phyloP scores from a whole-genome alignment of 2,329 filamentous ascomycete genomes.

The Aspergillus chevalieri region DNA sequence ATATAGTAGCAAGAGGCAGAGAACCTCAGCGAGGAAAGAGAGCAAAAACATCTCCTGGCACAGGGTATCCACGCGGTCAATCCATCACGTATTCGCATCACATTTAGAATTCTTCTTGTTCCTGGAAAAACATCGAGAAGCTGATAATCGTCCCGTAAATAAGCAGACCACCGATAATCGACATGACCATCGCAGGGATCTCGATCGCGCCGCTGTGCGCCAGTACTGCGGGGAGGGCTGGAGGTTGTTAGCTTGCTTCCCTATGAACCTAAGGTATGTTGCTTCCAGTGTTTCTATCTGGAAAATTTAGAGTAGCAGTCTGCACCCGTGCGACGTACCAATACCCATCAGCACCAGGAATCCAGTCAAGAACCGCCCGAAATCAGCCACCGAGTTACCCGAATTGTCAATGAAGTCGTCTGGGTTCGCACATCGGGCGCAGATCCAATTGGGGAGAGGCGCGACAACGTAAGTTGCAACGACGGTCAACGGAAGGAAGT shows the following conservation, averaged over 20 bases:
- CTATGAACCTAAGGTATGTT: no score
- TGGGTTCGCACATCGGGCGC: constrained; percentile 75
- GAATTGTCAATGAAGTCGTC: constrained; percentile 92
- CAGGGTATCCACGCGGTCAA: neutral
- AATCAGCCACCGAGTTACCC: constrained; percentile 78
- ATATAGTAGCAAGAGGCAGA: neutral
- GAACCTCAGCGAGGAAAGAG: neutral
- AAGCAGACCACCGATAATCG: constrained; percentile 79
- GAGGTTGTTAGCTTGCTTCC: constrained; percentile 8
- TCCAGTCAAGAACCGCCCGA: constrained; percentile 88
- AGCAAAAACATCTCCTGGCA: neutral
- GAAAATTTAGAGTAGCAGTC: no score
- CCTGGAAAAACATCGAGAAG: constrained; percentile 97
- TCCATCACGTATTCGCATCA: neutral
- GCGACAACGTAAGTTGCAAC: constrained; percentile 93
- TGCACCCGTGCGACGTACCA: constrained; percentile 55
- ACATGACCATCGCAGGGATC: constrained; percentile 88
- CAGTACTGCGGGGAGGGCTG: constrained; percentile 81
- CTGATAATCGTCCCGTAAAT: constrained; percentile 98
- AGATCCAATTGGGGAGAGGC: constrained; percentile 95
- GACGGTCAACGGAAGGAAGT: constrained; percentile 91
- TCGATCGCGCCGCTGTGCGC: constrained; percentile 81
- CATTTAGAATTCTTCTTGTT: constrained; percentile 77
- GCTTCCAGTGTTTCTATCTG: no score
- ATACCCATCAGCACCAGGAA: constrained; percentile 97